A percentile compares a stretch with the other conserved stretches of the same genome.
Conservation (phyloP, 495 filamentous ascomycete species). For the Neurospora sp. region DNA sequence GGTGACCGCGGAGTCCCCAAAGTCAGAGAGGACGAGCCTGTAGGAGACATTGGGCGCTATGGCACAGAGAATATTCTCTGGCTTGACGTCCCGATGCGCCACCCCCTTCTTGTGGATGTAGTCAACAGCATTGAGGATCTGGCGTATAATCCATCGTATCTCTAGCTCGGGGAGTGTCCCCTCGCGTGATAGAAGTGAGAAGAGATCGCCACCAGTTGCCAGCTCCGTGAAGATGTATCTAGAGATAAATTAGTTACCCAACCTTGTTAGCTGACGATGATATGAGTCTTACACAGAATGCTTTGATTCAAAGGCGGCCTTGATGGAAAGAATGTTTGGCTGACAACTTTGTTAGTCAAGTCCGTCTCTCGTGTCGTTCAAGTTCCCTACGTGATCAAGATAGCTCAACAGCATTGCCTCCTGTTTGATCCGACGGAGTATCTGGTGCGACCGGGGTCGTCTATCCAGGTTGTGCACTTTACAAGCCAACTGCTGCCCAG, state of each 20-base stretch:
- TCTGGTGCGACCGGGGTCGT: not conserved
- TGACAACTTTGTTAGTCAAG: constrained; percentile 13
- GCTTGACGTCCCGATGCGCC: constrained; percentile 90
- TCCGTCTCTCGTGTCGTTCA: not conserved
- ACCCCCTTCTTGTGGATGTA: constrained; percentile 74
- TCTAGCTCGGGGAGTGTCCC: constrained; percentile 53
- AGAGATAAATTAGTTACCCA: not conserved
- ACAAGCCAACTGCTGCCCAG: constrained; percentile 66
- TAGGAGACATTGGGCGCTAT: constrained; percentile 42
- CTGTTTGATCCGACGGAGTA: constrained; percentile 21
- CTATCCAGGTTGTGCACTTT: constrained; percentile 44
- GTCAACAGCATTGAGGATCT: constrained; percentile 66
- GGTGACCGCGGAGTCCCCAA: constrained; percentile 50
- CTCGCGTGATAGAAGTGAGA: constrained; percentile 41
- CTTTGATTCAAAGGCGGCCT: constrained; percentile 41
- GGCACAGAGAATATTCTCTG: constrained; percentile 80
- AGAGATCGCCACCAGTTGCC: constrained; percentile 54
- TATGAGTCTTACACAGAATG: constrained; percentile 38
- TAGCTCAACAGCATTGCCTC: constrained; percentile 50
- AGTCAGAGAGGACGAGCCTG: constrained; percentile 63
- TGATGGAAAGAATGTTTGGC: constrained; percentile 53
- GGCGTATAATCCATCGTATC: constrained; percentile 71
- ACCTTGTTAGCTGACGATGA: not conserved
- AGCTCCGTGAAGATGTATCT: constrained; percentile 60
- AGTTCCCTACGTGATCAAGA: constrained; percentile 46